phyloP scores from a whole-genome alignment of 805 yeast genomes.

The Hermanozyma aechmeae region DNA sequence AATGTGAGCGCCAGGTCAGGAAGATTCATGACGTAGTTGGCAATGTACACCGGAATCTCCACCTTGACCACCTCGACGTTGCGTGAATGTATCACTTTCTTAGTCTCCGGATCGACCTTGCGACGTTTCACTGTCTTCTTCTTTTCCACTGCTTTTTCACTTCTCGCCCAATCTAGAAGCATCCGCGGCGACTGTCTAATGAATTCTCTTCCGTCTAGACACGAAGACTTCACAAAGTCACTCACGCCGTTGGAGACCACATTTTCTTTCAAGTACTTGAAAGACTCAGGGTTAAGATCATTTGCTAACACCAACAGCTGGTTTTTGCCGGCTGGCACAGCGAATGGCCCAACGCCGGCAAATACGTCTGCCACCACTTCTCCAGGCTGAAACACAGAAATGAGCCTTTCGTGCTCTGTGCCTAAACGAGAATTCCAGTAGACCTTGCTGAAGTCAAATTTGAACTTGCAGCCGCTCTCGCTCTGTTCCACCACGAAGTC shows the following conservation, averaged over 20 bases:
- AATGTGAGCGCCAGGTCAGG: constrained; percentile 91
- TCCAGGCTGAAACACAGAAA: constrained; percentile 49
- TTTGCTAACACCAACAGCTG: constrained; percentile 77
- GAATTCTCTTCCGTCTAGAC: constrained; percentile 77
- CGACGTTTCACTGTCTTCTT: constrained; percentile 27
- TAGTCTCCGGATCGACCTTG: constrained; percentile 26
- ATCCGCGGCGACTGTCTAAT: constrained; percentile 52
- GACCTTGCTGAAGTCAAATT: constrained; percentile 85
- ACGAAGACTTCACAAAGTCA: constrained; percentile 50
- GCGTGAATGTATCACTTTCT: constrained; percentile 8
- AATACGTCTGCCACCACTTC: constrained; percentile 88
- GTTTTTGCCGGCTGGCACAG: constrained; percentile 89
- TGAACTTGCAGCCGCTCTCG: constrained; percentile 79
- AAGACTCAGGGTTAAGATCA: constrained; percentile 87
- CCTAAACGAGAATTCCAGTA: constrained; percentile 96
- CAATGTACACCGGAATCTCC: constrained; percentile 43
- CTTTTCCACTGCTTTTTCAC: constrained; percentile 25
- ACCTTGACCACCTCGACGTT: constrained; percentile 13
- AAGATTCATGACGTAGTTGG: constrained; percentile 87
- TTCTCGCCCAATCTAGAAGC: constrained; percentile 37
- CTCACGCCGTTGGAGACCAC: constrained; percentile 54
- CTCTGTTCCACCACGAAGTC: constrained; percentile 74
- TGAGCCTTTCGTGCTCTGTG: constrained; percentile 84
- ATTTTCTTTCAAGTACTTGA: constrained; percentile 58
- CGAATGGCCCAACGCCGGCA: constrained; percentile 99